These are phyloP conservation scores for Hsuehochloa calcarea DNA, from an alignment of 176 grass and related monocot genomes.

Conservation along the genomic window DNA sequence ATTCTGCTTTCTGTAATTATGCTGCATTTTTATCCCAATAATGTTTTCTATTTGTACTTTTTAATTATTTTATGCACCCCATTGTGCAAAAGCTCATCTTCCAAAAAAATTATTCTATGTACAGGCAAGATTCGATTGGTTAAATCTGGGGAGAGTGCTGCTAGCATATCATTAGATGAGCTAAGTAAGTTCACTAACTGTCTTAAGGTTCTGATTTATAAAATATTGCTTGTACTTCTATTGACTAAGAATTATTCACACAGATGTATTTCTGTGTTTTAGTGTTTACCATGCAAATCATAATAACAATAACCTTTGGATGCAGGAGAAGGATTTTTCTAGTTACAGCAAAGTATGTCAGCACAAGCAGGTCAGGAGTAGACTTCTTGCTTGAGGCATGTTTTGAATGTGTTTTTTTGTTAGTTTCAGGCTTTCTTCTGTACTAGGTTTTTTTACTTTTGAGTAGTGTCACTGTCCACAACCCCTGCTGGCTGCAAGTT, in stretches of 20 bases:
- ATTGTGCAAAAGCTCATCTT: conserved; percentile 34
- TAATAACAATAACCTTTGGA: conserved; percentile 2
- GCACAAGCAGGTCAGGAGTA: conserved; percentile 14
- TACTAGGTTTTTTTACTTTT: conserved; percentile 5
- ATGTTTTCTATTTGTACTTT: background rate
- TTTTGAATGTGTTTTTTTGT: conserved; percentile 4
- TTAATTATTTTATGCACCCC: background rate
- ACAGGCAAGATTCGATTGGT: conserved; percentile 80
- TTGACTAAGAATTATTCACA: background rate
- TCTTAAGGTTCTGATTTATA: conserved; percentile 22
- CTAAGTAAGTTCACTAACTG: conserved; percentile 60
- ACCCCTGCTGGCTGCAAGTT: background rate
- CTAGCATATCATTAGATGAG: conserved; percentile 74
- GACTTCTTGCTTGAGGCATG: conserved; percentile 29
- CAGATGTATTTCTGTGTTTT: background rate
- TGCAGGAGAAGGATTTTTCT: conserved; percentile 46
- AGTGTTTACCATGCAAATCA: background rate
- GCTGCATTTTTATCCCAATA: background rate
- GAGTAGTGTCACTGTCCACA: background rate
- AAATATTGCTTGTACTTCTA: background rate
- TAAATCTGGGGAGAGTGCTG: conserved; percentile 72
- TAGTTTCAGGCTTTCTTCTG: background rate
- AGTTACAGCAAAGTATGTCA: background rate
- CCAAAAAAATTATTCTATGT: conserved; percentile 33
- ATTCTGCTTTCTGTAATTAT: background rate